Evolutionary conservation across 306 rosid genomes (phyloP).

Genomic region (Neltuma alba): DNA sequence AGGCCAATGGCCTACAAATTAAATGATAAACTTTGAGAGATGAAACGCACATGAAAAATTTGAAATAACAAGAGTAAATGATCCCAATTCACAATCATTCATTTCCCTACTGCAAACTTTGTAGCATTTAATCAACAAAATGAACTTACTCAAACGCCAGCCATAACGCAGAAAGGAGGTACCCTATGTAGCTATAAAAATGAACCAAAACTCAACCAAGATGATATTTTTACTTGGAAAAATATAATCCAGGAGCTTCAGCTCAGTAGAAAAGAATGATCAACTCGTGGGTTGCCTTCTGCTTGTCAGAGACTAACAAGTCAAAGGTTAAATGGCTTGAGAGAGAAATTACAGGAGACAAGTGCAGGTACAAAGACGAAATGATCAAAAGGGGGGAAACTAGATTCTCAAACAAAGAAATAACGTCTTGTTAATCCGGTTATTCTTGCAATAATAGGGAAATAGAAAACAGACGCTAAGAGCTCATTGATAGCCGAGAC

Average conservation of each 20-base stretch:
- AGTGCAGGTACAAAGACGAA: background rate
- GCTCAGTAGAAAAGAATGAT: slow-evolving; percentile 1
- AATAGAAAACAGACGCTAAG: background rate
- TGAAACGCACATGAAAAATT: background rate
- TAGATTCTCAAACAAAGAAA: background rate
- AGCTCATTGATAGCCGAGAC: background rate
- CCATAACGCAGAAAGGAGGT: slow-evolving; percentile 20
- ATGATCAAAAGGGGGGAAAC: background rate
- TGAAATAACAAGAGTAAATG: background rate
- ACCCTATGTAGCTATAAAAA: background rate
- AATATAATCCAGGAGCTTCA: background rate
- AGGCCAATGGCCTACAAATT: background rate
- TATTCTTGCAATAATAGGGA: background rate
- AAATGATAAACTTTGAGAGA: slow-evolving; percentile 4
- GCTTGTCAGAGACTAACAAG: background rate
- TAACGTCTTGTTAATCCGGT: background rate
- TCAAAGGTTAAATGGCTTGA: background rate
- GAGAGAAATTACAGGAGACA: background rate
- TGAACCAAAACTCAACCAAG: background rate
- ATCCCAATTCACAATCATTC: background rate
- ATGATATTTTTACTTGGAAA: background rate
- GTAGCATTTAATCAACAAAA: background rate
- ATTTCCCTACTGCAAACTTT: background rate
- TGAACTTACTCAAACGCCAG: background rate
- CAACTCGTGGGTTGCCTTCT: background rate